Percentiles rank a stretch among this genome's conserved stretches.
Conservation (phyloP, 2,329 filamentous ascomycete species). For the Penicillium italicum region DNA sequence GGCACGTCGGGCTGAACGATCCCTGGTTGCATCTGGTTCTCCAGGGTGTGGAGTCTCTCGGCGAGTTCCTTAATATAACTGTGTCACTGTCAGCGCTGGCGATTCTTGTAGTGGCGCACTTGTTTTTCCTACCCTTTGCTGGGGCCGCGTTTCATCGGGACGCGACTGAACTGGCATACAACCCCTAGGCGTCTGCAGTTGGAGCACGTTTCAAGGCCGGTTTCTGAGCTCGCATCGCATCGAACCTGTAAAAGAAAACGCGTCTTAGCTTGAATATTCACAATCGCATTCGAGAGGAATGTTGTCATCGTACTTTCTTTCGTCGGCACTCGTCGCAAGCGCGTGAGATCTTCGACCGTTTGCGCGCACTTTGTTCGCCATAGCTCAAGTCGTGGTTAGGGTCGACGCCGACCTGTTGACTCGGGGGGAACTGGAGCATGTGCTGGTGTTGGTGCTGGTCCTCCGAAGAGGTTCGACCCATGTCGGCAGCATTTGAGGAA, state of each 20-base stretch:
- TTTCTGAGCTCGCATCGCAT: conserved; percentile 76
- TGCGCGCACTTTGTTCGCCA: conserved; percentile 63
- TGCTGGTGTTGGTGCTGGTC: conserved; percentile 42
- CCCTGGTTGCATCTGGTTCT: conserved; percentile 63
- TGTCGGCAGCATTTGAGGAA: conserved; percentile 37
- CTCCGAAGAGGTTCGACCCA: conserved; percentile 37
- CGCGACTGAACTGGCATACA: conserved; percentile 78
- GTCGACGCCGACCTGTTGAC: conserved; percentile 45
- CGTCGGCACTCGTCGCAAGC: conserved; percentile 86
- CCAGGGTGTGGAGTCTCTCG: conserved; percentile 76
- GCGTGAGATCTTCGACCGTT: conserved; percentile 80
- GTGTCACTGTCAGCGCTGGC: conserved; percentile 18
- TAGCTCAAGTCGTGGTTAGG: conserved; percentile 49
- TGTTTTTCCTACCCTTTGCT: conserved; percentile 67
- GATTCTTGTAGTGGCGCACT: not conserved
- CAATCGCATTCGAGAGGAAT: conserved; percentile 16
- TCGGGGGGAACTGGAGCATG: conserved; percentile 43
- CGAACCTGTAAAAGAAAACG: conserved; percentile 55
- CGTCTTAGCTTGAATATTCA: conserved; percentile 20
- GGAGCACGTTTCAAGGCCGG: conserved; percentile 69
- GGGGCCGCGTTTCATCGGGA: conserved; percentile 82
- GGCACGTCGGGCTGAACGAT: conserved; percentile 41
- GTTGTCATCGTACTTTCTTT: conserved; percentile 59
- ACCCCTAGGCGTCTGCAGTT: conserved; percentile 75
- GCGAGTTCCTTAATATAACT: conserved; percentile 91